Evolutionary conservation across 495 filamentous ascomycete genomes (phyloP), one percentile per base, ranked within the genome.

Genomic region (Eremomyces bilateralis): DNA sequence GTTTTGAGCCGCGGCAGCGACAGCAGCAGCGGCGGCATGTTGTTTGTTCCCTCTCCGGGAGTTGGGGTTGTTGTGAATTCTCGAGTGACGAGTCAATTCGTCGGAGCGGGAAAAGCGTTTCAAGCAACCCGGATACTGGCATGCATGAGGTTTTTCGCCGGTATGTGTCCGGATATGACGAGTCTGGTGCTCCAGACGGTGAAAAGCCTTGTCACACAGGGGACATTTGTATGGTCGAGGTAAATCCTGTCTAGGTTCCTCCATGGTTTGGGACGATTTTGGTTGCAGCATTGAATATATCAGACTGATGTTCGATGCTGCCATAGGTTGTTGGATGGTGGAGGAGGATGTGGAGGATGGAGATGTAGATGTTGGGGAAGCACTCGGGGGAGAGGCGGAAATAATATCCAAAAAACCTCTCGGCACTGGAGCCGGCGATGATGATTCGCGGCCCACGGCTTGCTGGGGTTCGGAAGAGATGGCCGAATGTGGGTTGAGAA

Each of bases 31-130:
- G 11, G 45, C 45, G 15, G 32, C 37, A 38, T 60, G 53, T 24
- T 78, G 69, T 62, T 91, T 93, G 63, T 93, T 91, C 33, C 80
- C 84, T 48, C 88, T 63, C 53, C 88, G 67, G 41, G 82, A 91
- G 64, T 95, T 95, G 31, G 90, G 88, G 59, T 97, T 97, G 65
- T 74, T 93, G 68, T 97, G 88, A 62, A 97, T 97, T 52, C 88
- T 68, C 52, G 88, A 94, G 59, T 97, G 88, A 31, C 88, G 71
- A 28, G 88, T 97, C 37, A 97, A 65, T 58, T 97, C 88, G 47
- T 97, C 88, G 15, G 90, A 95, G 17, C 88, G 72, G 45, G 80
- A 90, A 67, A 97, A 97, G 38, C 83, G 78, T 59, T 97, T 97
- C 33, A 80, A 88, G 69, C 88, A 97, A 34, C 83, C 85, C 3